A percentile compares a stretch with the other conserved stretches of the same genome.
Conservation (phyloP, 352 stramenopile species). For the Pythium brachiatum region DNA sequence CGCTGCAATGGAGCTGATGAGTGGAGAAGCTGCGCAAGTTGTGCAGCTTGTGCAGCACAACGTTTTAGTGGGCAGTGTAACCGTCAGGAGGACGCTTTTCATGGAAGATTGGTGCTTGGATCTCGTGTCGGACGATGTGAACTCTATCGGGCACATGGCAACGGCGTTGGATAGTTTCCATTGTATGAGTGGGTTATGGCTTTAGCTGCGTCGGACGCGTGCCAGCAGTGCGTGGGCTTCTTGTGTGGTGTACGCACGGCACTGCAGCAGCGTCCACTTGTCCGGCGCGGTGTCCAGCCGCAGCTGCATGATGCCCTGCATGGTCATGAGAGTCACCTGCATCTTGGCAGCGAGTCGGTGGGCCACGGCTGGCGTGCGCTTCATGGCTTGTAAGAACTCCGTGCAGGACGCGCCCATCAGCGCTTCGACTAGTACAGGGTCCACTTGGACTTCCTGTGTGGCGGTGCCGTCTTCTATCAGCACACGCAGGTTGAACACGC, state of each 20-base stretch:
- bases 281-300: constrained; percentile 15
- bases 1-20: too few species aligned
- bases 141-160: too few species aligned
- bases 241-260: constrained; percentile 36
- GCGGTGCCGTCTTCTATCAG: constrained; percentile 77
- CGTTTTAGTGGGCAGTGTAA: too few species aligned
- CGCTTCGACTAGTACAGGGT: constrained; percentile 51
- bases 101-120: too few species aligned
- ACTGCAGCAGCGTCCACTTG: constrained; percentile 49
- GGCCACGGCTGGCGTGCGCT: constrained; percentile 48
- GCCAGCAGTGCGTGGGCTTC: constrained; percentile 47
- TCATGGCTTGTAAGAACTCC: constrained; percentile 71
- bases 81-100: too few species aligned
- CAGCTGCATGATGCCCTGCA: constrained; percentile 77
- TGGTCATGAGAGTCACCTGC: constrained; percentile 78
- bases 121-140: too few species aligned
- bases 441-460: constrained; percentile 46
- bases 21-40: too few species aligned
- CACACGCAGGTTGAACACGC: constrained; percentile 66
- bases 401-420: constrained; percentile 76
- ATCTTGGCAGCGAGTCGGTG: constrained; percentile 68
- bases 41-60: too few species aligned
- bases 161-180: too few species aligned
- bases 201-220: constrained; percentile 31
- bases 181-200: not conserved